Conservation (phyloP, 805 yeast genomes). For the Starmerella vitae region DNA sequence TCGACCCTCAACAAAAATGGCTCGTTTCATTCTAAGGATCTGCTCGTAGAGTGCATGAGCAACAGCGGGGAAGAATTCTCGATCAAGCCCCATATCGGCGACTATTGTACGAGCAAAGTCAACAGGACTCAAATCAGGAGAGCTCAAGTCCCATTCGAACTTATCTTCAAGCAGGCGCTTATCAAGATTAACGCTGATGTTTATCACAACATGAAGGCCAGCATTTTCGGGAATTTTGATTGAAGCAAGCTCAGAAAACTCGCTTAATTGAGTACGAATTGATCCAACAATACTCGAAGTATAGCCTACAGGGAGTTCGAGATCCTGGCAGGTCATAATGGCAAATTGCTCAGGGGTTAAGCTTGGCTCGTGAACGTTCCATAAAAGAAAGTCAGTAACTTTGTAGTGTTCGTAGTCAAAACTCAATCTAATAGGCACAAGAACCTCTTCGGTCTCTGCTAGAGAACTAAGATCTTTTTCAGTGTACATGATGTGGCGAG, state of each 20-base stretch:
- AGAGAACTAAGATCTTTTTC: constrained; percentile 30
- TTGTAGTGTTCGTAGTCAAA: constrained; percentile 42
- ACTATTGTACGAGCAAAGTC: constrained; percentile 71
- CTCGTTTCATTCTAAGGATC: constrained; percentile 61
- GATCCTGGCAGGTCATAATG: constrained; percentile 60
- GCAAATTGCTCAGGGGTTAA: constrained; percentile 67
- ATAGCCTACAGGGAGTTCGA: constrained; percentile 56
- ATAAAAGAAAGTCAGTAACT: constrained; percentile 55
- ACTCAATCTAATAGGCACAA: constrained; percentile 55
- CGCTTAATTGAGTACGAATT: constrained; percentile 69
- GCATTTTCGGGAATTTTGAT: constrained; percentile 55
- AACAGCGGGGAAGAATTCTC: constrained; percentile 83
- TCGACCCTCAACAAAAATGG: constrained; percentile 54
- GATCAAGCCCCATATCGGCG: constrained; percentile 64
- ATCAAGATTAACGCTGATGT: constrained; percentile 68
- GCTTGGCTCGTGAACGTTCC: constrained; percentile 55
- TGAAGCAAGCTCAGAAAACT: constrained; percentile 47
- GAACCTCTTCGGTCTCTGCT: constrained; percentile 31
- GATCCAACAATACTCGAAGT: constrained; percentile 55
- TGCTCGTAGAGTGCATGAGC: constrained; percentile 77
- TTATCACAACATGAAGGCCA: constrained; percentile 62
- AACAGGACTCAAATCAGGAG: constrained; percentile 53
- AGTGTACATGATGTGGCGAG: constrained; percentile 29
- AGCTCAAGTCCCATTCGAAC: constrained; percentile 77
- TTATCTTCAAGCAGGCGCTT: constrained; percentile 78